Conservation (phyloP, 257 asterid genomes). For the Solanum sejunctum region DNA sequence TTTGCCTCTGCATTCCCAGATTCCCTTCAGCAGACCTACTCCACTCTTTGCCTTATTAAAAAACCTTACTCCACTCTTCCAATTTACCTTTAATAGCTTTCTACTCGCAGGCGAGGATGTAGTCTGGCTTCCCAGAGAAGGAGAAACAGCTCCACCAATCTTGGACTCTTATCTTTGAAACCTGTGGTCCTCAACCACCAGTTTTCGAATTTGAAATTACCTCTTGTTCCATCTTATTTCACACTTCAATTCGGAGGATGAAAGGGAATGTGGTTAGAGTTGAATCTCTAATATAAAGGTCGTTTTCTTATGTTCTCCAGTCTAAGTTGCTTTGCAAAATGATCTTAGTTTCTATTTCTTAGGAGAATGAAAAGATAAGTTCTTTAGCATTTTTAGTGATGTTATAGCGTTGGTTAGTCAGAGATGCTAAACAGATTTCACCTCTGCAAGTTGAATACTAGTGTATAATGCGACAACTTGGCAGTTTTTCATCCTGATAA, state of each 20-base stretch:
- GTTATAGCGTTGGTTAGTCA: background rate
- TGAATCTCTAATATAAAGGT: background rate
- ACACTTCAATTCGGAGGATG: background rate
- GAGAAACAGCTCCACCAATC: too few relatives aligned
- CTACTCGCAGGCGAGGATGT: too few relatives aligned
- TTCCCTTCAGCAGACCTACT: too few relatives aligned
- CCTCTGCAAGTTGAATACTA: background rate
- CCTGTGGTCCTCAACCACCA: too few relatives aligned
- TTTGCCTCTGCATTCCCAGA: too few relatives aligned
- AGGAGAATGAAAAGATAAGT: background rate
- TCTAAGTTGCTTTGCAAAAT: background rate
- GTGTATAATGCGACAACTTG: background rate
- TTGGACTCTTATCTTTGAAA: too few relatives aligned
- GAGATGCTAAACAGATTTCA: background rate
- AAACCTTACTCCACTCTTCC: too few relatives aligned
- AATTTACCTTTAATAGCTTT: too few relatives aligned
- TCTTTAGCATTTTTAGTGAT: background rate
- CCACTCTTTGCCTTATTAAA: too few relatives aligned
- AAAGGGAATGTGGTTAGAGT: background rate
- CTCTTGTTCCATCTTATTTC: background rate
- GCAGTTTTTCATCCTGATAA: background rate
- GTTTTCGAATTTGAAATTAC: too few relatives aligned
- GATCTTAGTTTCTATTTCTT: background rate
- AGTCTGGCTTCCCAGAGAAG: too few relatives aligned
- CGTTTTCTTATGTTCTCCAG: background rate